These are phyloP conservation scores for Aspergillus bridgeri DNA, from an alignment of 495 filamentous ascomycete genomes.

Conservation along the genomic window DNA sequence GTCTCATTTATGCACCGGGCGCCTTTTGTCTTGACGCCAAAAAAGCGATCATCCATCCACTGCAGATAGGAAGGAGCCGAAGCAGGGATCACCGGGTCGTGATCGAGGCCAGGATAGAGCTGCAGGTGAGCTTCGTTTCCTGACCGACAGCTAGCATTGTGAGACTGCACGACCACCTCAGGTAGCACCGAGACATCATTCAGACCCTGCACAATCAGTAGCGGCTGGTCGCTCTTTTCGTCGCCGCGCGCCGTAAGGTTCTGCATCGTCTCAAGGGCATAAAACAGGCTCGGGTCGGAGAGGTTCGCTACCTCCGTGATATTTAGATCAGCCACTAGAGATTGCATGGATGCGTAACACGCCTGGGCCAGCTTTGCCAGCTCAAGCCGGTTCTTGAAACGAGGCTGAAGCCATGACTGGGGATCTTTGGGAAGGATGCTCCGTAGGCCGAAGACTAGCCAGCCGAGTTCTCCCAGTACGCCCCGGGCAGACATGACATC, in stretches of 20 bases:
- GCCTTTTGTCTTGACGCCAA: background rate
- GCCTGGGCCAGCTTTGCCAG: background rate
- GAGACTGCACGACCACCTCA: background rate
- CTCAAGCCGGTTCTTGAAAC: background rate
- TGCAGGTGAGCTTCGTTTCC: constrained; percentile 8
- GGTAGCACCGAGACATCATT: constrained; percentile 1
- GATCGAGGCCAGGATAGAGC: constrained; percentile 1
- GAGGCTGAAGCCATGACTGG: background rate
- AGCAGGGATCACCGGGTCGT: background rate
- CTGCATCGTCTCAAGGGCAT: background rate
- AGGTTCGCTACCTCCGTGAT: background rate
- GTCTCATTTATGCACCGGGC: background rate
- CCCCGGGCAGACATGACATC: background rate
- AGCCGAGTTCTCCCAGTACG: too few species aligned
- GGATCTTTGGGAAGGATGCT: background rate
- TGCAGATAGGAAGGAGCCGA: background rate
- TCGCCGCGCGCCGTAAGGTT: background rate
- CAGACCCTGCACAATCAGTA: constrained; percentile 6
- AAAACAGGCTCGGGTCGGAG: background rate
- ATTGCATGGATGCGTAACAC: background rate
- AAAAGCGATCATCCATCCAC: background rate
- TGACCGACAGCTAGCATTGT: background rate
- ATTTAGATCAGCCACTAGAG: background rate
- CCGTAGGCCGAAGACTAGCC: background rate
- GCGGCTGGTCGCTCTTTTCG: background rate